phyloP scores from a whole-genome alignment of 1,284 basidiomycete genomes.

The Apiotrichum mycotoxinovorans region DNA sequence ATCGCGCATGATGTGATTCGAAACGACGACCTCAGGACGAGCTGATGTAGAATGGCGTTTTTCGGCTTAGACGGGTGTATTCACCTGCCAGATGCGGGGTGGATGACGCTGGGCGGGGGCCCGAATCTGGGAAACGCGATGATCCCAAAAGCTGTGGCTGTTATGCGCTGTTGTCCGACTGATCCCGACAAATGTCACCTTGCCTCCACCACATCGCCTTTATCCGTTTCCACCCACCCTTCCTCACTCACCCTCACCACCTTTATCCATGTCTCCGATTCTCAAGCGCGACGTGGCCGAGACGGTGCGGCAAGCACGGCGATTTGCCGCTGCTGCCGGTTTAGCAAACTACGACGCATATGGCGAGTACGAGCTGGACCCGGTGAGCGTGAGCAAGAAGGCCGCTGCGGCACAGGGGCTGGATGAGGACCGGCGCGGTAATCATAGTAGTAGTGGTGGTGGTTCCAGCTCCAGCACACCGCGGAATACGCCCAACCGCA shows the following conservation, averaged over 20 bases:
- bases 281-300: constrained; percentile 45
- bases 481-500: background rate
- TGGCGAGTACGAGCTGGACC: constrained; percentile 21
- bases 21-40: no score
- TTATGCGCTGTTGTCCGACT: background rate
- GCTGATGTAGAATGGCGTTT: background rate
- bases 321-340: constrained; percentile 32
- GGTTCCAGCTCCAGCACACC: background rate
- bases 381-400: constrained; percentile 3
- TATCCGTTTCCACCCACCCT: no score
- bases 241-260: background rate
- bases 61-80: background rate
- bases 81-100: background rate
- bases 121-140: background rate
- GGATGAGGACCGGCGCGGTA: no score
- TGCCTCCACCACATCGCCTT: constrained; percentile 4
- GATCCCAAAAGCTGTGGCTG: no score
- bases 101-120: background rate
- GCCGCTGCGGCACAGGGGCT: background rate
- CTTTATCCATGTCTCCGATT: constrained; percentile 46
- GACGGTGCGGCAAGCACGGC: constrained; percentile 43
- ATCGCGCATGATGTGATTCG: no score
- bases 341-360: constrained; percentile 17
- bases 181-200: background rate
- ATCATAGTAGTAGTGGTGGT: no score